Evolutionary conservation across 768 basidiomycete genomes (phyloP), one percentile per base, ranked within the genome.

Genomic region (Glaciozyma antarctica): DNA sequence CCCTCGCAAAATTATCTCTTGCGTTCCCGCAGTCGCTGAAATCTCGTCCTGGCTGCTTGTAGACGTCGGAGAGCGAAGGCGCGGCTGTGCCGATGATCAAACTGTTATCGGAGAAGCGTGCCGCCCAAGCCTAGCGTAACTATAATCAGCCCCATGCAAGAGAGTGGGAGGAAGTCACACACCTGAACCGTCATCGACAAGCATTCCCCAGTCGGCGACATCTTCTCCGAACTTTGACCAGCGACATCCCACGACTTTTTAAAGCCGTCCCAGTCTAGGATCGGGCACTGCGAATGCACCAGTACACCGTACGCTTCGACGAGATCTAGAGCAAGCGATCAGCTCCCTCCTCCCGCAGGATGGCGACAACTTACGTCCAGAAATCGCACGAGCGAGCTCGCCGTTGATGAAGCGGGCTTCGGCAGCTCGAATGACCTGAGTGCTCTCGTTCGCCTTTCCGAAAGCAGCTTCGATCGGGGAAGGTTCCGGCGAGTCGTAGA

Each of bases 61-160:
- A 47, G 2, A 62, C 21, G 4, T 62, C 64, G 19, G 22, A 16
- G 34, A 68, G 60, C 2, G 60, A 6, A 4, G 67, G 64, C 1
- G 51, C 52, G 22, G 54, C 58, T 16, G 24, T 22, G 34, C 67
- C 67, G 41, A 59, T 24, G 58, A 65, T 51, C 58, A 58, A 10
- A 44, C 34, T 3, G 67, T 16, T 24, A 22, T 28, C 67, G 61
- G 41, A 59, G n/a, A 51, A 65, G 44, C 61, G 52, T 5, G 56
- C 45, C 6, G 67, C 67, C 67, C 67, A 69, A 0, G 67, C 67
- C 61, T 48, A 8, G 22, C 51, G 24, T 17, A n/a, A n/a, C n/a
- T n/a, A n/a, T n/a, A n/a, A n/a, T n/a, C n/a, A n/a, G n/a, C n/a
- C n/a, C n/a, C n/a, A n/a, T n/a, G n/a, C n/a, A n/a, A 16, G 1